Evolutionary conservation across 371 early-diverging fungal genomes (phyloP).

Genomic region (Batkoa obscura): DNA sequence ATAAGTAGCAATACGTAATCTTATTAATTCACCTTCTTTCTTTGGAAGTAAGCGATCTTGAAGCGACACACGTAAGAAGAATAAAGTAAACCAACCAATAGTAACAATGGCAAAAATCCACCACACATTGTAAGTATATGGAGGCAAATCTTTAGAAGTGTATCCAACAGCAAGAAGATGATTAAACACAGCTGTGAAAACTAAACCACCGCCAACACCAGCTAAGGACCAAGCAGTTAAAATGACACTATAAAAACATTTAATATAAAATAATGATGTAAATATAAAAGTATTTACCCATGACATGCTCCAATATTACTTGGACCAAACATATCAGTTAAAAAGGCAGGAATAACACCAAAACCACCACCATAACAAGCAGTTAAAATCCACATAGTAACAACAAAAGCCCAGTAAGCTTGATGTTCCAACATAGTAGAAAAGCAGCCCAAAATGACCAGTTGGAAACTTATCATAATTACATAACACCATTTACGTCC

Average conservation of each 20-base stretch:
- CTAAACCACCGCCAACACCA: conserved; percentile 34
- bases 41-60: conserved; percentile 14
- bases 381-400: conserved; percentile 23
- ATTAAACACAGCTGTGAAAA: conserved; percentile 35
- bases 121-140: conserved; percentile 12
- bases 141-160: conserved; percentile 7
- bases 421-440: conserved; percentile 21
- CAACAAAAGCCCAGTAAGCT: conserved; percentile 26
- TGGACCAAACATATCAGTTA: conserved; percentile 43
- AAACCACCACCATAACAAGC: conserved; percentile 41
- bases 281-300: too few species aligned
- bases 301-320: conserved; percentile 40
- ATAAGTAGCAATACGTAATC: conserved; percentile 12
- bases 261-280: too few species aligned
- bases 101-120: conserved; percentile 13
- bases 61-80: conserved; percentile 12
- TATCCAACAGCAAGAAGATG: conserved; percentile 9
- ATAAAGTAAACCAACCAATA: conserved; percentile 11
- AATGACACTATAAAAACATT: too few species aligned
- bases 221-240: conserved; percentile 41
- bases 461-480: conserved; percentile 24
- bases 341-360: conserved; percentile 44
- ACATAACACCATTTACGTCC: conserved; percentile 36
- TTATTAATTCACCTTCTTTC: conserved; percentile 12
- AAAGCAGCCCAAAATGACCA: conserved; percentile 21